These are phyloP conservation scores for Serendipita sp. DNA, from an alignment of 768 basidiomycete species.

Conservation along the genomic window DNA sequence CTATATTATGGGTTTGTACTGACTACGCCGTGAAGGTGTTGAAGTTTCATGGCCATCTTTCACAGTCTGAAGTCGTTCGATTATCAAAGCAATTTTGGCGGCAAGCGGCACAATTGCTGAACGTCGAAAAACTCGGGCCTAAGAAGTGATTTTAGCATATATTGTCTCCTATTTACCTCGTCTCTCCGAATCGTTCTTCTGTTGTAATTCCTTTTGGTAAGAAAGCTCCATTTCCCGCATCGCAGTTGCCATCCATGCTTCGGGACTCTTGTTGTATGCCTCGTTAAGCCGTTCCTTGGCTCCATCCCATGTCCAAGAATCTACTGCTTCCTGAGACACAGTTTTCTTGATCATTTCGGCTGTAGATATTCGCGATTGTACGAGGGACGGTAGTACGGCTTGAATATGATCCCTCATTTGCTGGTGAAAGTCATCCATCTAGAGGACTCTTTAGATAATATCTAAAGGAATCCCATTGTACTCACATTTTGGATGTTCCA, in stretches of 20 bases:
- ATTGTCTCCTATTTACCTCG: background rate
- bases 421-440: background rate
- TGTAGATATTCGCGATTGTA: background rate
- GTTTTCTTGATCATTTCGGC: background rate
- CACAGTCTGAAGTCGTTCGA: background rate
- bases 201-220: background rate
- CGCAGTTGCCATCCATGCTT: background rate
- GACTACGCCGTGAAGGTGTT: background rate
- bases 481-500: background rate
- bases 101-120: no score
- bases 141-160: background rate
- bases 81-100: background rate
- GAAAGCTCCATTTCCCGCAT: background rate
- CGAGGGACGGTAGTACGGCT: background rate
- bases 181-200: background rate
- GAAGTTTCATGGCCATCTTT: background rate
- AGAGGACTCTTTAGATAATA: background rate
- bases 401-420: background rate
- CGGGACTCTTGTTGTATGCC: background rate
- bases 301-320: background rate
- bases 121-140: background rate
- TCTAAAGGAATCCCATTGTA: background rate
- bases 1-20: background rate
- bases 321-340: background rate
- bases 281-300: background rate